These are phyloP conservation scores for Vickermania ingenoplastis DNA, from an alignment of 208 protist species.

Conservation along the genomic window DNA sequence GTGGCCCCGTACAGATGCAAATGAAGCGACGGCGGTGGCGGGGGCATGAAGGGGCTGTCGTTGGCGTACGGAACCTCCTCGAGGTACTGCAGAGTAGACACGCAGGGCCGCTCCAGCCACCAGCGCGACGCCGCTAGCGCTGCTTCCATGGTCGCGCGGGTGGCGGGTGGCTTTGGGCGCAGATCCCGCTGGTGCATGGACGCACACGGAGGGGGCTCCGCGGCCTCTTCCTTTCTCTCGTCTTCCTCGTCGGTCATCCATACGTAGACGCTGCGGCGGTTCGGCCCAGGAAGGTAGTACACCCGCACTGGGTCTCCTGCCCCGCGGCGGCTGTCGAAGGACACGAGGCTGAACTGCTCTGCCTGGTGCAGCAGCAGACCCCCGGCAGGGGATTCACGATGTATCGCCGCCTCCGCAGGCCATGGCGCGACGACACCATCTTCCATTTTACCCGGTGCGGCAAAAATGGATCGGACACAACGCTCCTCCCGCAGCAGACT, in stretches of 20 bases:
- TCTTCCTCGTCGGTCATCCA: neutral
- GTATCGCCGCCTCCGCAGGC: no score
- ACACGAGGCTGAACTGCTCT: neutral
- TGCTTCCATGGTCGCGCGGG: neutral
- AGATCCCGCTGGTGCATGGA: neutral
- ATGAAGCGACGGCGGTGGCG: neutral
- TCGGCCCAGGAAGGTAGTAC: neutral
- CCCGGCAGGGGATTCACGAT: neutral
- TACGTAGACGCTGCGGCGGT: slow-evolving; percentile 1
- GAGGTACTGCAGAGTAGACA: slow-evolving; percentile 1
- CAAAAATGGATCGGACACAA: neutral
- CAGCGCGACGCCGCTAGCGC: neutral
- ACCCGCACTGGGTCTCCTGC: neutral
- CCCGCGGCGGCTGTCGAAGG: neutral
- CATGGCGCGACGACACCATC: neutral
- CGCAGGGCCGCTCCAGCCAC: neutral
- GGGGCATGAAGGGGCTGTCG: neutral
- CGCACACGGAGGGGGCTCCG: neutral
- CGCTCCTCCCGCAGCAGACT: neutral
- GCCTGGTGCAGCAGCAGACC: neutral
- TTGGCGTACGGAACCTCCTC: neutral
- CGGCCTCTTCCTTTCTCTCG: neutral
- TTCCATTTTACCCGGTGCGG: neutral
- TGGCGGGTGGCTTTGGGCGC: neutral
- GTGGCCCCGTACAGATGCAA: neutral